Base-by-base conservation (phyloP, 1,139 yeast species). In the Hemisphaericaspora xylanilytica region DNA sequence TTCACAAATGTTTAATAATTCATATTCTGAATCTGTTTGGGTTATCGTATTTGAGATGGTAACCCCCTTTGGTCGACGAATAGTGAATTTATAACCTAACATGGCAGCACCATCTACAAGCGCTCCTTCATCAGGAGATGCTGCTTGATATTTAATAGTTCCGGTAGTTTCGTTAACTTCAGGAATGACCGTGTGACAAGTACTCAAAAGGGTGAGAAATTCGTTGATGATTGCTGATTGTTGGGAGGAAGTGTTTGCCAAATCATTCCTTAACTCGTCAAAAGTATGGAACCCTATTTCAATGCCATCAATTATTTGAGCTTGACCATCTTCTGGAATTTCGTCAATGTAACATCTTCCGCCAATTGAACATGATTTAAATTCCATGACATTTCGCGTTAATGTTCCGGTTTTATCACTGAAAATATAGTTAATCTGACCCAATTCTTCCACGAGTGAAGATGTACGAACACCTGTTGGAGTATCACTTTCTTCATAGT, bases 111-210 rank as follows among this genome's bases (percentile, higher is more conserved):
- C 98, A 52, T 92, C 90, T 3, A 94, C 99, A 46, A 94, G 70
- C 0, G 99, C 99, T 41, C 98, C 98, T 68, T 94, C 98, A 65
- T 94, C 99, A 1, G 98, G 98, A 2, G 97, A 90, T 0, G 98
- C 97, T 1, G 99, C 98, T 64, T 94, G 98, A 57, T 94, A 94
- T 58, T 87, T 90, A 49, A 92, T 83, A 13, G 28, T 12, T 0
- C 85, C 85, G 38, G 77, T 75, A 1, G 56, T 52, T 2, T 73
- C 81, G 43, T 74, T 75, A 13, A 76, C 71, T 59, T 94, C 98
- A 0, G 98, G 98, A 46, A 94, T 94, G 34, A 94, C 99, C 0
- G 99, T 94, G 56, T 94, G 99, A 59, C 98, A 94, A 0, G 96
- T 84, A 38, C 97, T 87, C 42, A 94, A 68, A 39, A 90, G 68